Conservation (phyloP, 192 early-diverging fungal species). For the Backusella tarrabulga region DNA sequence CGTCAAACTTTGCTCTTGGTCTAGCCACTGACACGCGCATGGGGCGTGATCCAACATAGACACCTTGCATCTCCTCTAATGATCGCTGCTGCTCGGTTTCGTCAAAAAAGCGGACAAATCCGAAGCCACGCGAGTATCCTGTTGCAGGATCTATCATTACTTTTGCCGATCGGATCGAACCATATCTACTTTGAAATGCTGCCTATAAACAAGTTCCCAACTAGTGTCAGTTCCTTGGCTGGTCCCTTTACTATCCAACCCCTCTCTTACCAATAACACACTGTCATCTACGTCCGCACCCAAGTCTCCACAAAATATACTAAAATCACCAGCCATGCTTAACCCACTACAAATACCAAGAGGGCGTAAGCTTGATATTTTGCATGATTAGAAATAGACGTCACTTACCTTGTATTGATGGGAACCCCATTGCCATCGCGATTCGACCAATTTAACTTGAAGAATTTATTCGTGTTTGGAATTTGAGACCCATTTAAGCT, state of each 20-base stretch:
- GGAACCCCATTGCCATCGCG: conserved; percentile 11
- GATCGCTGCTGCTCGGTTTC: conserved; percentile 8
- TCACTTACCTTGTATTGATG: not conserved
- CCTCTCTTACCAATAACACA: not conserved
- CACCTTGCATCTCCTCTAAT: conserved; percentile 16
- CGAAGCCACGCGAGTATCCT: conserved; percentile 82
- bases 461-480: conserved; percentile 14
- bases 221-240: not conserved
- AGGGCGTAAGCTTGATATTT: not conserved
- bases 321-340: conserved; percentile 9
- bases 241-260: not conserved
- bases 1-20: conserved; percentile 17
- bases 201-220: not conserved
- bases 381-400: not conserved
- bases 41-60: conserved; percentile 12
- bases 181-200: conserved; percentile 16
- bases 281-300: conserved; percentile 8
- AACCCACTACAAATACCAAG: not conserved
- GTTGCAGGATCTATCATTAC: conserved; percentile 88
- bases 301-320: conserved; percentile 17
- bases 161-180: conserved; percentile 59
- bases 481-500: conserved; percentile 1
- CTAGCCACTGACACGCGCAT: conserved; percentile 8
- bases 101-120: conserved; percentile 54
- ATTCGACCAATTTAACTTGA: conserved; percentile 19